These are phyloP conservation scores for Chlorella sp. DNA, from an alignment of 139 green algal species.

Conservation along the genomic window DNA sequence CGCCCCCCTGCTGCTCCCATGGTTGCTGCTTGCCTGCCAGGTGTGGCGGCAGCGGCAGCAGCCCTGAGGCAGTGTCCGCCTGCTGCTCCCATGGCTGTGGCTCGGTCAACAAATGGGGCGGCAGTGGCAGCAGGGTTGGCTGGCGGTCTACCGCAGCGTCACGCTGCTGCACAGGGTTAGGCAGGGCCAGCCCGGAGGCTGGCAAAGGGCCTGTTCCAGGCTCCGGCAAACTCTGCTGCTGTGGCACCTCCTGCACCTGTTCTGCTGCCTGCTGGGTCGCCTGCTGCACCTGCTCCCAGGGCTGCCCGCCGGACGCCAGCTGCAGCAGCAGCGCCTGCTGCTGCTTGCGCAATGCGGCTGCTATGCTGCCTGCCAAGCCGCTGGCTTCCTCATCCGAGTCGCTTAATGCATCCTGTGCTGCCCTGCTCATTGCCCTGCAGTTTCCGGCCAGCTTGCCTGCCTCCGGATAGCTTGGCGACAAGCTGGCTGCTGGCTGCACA, in stretches of 20 bases:
- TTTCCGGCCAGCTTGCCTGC: no score
- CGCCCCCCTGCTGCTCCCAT: no score
- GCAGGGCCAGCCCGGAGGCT: no score
- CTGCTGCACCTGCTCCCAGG: neutral
- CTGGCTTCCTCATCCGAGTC: neutral
- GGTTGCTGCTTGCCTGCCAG: no score
- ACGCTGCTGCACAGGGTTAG: neutral
- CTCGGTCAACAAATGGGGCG: neutral
- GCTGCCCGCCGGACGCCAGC: neutral
- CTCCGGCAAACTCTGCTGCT: neutral
- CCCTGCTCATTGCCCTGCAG: neutral
- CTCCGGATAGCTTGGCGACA: no score
- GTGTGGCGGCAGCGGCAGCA: neutral
- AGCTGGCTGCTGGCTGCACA: neutral
- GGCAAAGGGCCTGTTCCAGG: neutral
- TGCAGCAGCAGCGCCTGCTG: slow-evolving; percentile 5
- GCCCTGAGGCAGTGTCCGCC: no score
- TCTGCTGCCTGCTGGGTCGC: neutral
- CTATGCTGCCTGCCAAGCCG: neutral
- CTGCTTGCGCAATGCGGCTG: slow-evolving; percentile 6
- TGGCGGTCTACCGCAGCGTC: neutral
- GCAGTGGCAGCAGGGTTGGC: neutral
- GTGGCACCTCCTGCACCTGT: no score
- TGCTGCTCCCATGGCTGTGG: no score
- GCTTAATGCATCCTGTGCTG: no score